Base-by-base conservation (phyloP, 1,284 basidiomycete species). In the Leccinum pachyderme region DNA sequence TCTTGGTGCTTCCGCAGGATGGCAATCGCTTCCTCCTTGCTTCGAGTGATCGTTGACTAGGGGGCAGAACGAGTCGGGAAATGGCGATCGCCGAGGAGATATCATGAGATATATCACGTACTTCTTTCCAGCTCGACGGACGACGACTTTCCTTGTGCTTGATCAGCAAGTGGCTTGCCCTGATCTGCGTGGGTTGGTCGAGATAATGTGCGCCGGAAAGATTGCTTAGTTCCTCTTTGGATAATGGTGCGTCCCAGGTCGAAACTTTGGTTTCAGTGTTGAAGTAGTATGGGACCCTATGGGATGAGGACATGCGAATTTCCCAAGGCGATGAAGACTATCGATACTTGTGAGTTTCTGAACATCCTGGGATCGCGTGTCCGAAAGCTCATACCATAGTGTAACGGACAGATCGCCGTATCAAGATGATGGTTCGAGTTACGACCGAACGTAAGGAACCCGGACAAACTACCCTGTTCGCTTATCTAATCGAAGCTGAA, bases 81-180 rank as follows among this genome's bases (percentile, higher is more conserved):
- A 12, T 41, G 28, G 24, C 18, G 49, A 56, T 31, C 31, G 35
- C 49, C 11, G 15, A 6, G 18, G 6, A 18, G 35, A 35, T 51
- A 39, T 39, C 18, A 25, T 45, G 44, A n/a, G 41, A 53, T 31
- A 49, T 29, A 18, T 22, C 32, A 76, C 89, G 61, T 62, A 93
- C 93, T 79, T 94, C 87, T 72, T 93, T 93, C 94, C 95, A 97
- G 68, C 89, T 93, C 52, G 89, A 84, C 5, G 97, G 93, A 51
- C 95, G 78, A 56, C 97, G 79, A 69, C 92, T 95, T 12, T 83
- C 91, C 27, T 75, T 76, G 73, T 98, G 95, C 77, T 99, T 99
- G 63, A 98, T 87, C 53, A 99, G 77, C 59, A 99, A 77, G 76
- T 99, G 97, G 69, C 93, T 95, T 11, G 95, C 96, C 55, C 94